Evolutionary conservation across 169 alveolate species (phyloP), one percentile per base, ranked within the genome.

Genomic region (Eimeria praecox): DNA sequence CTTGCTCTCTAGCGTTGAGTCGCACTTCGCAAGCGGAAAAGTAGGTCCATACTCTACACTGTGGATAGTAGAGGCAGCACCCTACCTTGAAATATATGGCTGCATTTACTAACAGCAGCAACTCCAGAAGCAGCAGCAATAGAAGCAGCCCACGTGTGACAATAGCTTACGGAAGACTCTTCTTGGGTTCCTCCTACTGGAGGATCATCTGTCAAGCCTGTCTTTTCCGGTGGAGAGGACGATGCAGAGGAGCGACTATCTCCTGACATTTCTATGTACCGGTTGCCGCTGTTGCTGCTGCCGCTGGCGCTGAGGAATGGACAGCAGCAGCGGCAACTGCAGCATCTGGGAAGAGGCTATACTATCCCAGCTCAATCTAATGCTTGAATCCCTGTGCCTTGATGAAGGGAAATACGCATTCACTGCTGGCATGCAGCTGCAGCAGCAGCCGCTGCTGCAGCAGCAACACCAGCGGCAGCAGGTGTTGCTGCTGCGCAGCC

Each of bases 301-400:
- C 89, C 54, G 89, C 89, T 78, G 66, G 42, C n/a, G 89, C 66
- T 78, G 89, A 44, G 49, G 66, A 8, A 16, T 18, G 66, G 69
- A n/a, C 64, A 40, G 89, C 89, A 78, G 89, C 89, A 42, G 66
- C 64, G 33, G 89, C 89, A 78, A 46, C 64, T 30, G 89, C 89
- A 24, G 62, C 89, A 44, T 35, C 83, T 73, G 83, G 83, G 83
- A 30, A 35, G 0, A 73, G 38, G 54, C 33, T 22, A 10, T 18
- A 22, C 56, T 40, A 4, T 20, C 83, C 83, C 52, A 33, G 52
- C 52, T 22, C 52, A 73, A 40, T 73, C 52, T 40, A 14, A n/a
- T 38, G 24, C 52, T 18, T 73, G 83, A 27, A 0, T 12, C 83
- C 54, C 52, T 54, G 35, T 40, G 52, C 46, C 46, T 73, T 22